Conservation (phyloP, 2,329 filamentous ascomycete genomes). For the Myriosclerotinia curreyana region DNA sequence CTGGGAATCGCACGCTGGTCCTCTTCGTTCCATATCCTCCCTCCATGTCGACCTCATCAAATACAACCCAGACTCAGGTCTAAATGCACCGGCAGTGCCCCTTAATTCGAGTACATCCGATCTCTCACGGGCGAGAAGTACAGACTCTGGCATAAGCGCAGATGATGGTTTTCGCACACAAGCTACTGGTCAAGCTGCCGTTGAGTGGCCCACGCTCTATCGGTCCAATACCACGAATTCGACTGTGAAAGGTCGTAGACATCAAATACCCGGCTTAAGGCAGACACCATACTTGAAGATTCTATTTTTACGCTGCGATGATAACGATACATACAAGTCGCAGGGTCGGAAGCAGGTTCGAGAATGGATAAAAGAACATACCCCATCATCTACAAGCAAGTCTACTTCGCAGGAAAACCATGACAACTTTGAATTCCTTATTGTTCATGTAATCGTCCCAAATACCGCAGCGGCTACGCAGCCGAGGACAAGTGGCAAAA, state of each 20-base stretch:
- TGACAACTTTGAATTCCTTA: constrained; percentile 93
- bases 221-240: constrained; percentile 28
- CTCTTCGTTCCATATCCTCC: constrained; percentile 87
- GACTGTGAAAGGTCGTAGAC: constrained; percentile 61
- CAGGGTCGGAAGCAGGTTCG: constrained; percentile 73
- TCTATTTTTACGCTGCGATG: constrained; percentile 85
- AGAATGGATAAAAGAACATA: constrained; percentile 85
- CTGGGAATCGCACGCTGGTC: constrained; percentile 93
- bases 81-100: constrained; percentile 41
- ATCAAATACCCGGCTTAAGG: constrained; percentile 91
- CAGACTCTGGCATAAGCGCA: constrained; percentile 39
- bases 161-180: constrained; percentile 64
- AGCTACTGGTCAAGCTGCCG: constrained; percentile 43
- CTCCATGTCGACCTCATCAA: constrained; percentile 83
- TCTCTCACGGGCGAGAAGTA: constrained; percentile 40
- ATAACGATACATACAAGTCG: constrained; percentile 89
- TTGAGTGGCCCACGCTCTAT: constrained; percentile 31
- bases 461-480: constrained; percentile 79
- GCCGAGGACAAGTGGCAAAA: constrained; percentile 59
- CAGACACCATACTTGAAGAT: constrained; percentile 93
- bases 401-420: constrained; percentile 79
- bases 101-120: constrained; percentile 37
- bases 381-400: constrained; percentile 56
- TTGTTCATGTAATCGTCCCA: constrained; percentile 87
- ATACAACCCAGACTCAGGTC: constrained; percentile 47